phyloP scores from a whole-genome alignment of 176 grass and related monocot genomes.

The Tuctoria greenei region DNA sequence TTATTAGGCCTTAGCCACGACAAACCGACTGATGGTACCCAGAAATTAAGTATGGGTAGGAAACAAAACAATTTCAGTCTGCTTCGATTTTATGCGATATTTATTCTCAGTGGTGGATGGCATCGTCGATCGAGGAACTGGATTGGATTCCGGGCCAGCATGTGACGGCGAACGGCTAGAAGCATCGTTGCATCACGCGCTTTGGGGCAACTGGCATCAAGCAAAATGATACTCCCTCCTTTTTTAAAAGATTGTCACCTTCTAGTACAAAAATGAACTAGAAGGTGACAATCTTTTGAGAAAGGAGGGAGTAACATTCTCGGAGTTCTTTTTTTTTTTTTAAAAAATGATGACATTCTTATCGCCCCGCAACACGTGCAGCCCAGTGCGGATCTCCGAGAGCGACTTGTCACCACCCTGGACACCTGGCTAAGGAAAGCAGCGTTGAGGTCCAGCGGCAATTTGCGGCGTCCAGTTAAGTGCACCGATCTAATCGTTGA shows the following conservation, averaged over 20 bases:
- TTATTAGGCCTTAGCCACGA: not conserved
- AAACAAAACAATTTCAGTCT: not conserved
- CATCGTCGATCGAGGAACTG: not conserved
- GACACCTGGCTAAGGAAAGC: not conserved
- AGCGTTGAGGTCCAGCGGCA: not conserved
- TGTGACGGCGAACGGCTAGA: not conserved
- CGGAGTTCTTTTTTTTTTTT: too few relatives aligned
- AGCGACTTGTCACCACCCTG: constrained; percentile 19
- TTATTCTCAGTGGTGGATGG: not conserved
- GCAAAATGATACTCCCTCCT: constrained; percentile 8
- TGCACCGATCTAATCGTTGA: not conserved
- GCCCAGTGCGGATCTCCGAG: not conserved
- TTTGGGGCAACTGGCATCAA: not conserved
- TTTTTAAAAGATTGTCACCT: too few relatives aligned
- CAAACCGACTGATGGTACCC: not conserved
- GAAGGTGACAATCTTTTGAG: too few relatives aligned
- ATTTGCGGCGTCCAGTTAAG: not conserved
- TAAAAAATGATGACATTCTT: not conserved
- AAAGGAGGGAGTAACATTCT: too few relatives aligned
- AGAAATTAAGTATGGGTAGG: not conserved
- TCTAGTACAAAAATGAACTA: too few relatives aligned
- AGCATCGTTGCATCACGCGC: not conserved
- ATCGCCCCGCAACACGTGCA: not conserved
- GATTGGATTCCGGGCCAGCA: not conserved
- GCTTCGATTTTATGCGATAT: not conserved